A percentile compares a stretch with the other conserved stretches of the same genome.
Evolutionary conservation across 345 rosid species (phyloP).

Genomic region (Eucalyptus brandiana): DNA sequence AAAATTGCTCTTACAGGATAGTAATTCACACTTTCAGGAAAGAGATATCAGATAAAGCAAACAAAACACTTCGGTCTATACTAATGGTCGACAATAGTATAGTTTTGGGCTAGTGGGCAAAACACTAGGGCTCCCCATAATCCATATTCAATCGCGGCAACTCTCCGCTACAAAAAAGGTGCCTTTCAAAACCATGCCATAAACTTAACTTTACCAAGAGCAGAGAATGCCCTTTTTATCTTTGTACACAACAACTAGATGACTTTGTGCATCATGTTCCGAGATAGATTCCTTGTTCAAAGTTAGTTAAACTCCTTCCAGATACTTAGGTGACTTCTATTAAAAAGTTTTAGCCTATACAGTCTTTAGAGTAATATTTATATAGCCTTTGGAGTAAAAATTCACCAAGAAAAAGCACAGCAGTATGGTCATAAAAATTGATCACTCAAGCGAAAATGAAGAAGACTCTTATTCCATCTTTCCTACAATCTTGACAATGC

Average conservation of each 20-base stretch:
- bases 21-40: neutral
- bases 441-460: neutral
- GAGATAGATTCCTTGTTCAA: neutral
- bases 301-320: neutral
- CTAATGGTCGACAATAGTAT: neutral
- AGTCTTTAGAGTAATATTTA: neutral
- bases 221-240: neutral
- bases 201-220: neutral
- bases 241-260: no score
- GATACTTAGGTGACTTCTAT: neutral
- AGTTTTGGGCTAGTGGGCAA: neutral
- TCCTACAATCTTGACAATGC: neutral
- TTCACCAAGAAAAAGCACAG: neutral
- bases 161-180: neutral
- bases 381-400: neutral
- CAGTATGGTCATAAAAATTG: neutral
- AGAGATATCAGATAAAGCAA: neutral
- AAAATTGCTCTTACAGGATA: neutral
- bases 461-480: neutral
- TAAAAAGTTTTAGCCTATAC: neutral
- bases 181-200: neutral
- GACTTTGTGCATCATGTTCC: neutral
- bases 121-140: fast-evolving
- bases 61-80: neutral
- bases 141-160: neutral